phyloP scores from a whole-genome alignment of 2,329 filamentous ascomycete genomes.

The Alternaria sp. region DNA sequence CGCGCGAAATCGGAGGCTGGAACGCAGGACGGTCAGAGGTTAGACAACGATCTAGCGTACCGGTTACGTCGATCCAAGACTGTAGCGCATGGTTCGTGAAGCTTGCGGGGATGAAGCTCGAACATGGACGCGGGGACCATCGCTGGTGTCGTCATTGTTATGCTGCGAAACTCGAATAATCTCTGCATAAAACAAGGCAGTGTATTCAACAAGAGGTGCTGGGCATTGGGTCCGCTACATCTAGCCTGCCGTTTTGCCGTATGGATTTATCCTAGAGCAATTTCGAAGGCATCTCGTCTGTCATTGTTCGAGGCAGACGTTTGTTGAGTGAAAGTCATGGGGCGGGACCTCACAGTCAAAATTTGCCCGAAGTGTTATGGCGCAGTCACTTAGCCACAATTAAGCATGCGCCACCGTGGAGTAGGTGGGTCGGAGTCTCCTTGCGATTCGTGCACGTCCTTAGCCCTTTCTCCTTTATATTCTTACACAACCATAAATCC shows the following conservation, averaged over 20 bases:
- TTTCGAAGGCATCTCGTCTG: not conserved
- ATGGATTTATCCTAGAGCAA: not conserved
- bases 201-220: not conserved
- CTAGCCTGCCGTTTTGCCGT: not conserved
- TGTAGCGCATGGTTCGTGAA: constrained; percentile 1
- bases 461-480: too few relatives aligned
- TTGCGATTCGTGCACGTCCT: too few relatives aligned
- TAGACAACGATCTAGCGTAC: not conserved
- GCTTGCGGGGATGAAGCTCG: constrained; percentile 1
- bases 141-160: constrained; percentile 9
- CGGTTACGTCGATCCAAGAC: constrained; percentile 10
- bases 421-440: not conserved
- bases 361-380: not conserved
- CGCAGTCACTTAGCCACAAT: not conserved
- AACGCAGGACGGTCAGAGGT: constrained; percentile 4
- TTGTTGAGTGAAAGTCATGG: not conserved
- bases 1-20: not conserved
- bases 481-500: too few relatives aligned
- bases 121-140: not conserved
- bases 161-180: not conserved
- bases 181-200: constrained; percentile 1
- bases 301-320: not conserved
- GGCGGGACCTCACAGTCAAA: not conserved
- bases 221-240: not conserved
- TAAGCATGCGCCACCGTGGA: not conserved